phyloP scores from a whole-genome alignment of 805 yeast species.

The Danielozyma ontarioensis region DNA sequence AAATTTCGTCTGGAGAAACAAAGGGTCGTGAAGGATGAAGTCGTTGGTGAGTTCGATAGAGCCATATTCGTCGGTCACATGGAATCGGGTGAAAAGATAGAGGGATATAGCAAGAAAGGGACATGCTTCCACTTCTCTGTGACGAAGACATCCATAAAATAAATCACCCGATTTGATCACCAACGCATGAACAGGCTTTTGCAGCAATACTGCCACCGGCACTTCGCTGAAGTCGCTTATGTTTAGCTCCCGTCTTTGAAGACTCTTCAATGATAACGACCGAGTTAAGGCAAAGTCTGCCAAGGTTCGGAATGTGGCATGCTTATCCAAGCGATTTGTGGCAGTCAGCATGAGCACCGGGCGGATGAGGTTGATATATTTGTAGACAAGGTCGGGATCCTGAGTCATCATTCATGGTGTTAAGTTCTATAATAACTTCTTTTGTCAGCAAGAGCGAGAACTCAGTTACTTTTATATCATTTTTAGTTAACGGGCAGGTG shows the following conservation, averaged over 20 bases:
- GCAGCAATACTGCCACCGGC: background rate
- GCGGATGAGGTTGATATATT: too few species aligned
- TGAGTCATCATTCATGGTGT: too few species aligned
- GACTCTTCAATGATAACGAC: slow-evolving; percentile 12
- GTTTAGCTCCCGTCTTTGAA: slow-evolving; percentile 20
- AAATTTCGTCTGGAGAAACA: slow-evolving; percentile 13
- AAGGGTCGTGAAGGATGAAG: slow-evolving; percentile 4
- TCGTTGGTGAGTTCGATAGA: slow-evolving; percentile 9
- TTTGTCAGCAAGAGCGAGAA: too few species aligned
- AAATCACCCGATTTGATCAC: slow-evolving; percentile 4
- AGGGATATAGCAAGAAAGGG: slow-evolving; percentile 21
- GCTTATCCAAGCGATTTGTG: slow-evolving; percentile 13
- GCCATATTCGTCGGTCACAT: slow-evolving; percentile 21
- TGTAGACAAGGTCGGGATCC: too few species aligned
- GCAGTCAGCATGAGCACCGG: too few species aligned
- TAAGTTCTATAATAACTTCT: too few species aligned
- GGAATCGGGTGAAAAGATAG: slow-evolving; percentile 24
- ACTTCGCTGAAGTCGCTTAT: slow-evolving; percentile 12
- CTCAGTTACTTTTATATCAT: too few species aligned
- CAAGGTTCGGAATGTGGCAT: slow-evolving; percentile 18
- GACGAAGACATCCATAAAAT: slow-evolving; percentile 17
- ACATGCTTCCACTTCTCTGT: slow-evolving; percentile 20
- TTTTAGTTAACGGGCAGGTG: too few species aligned
- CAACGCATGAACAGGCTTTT: slow-evolving; percentile 1
- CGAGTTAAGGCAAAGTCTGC: slow-evolving; percentile 22